These are phyloP conservation scores for Backusella psychrophila DNA, from an alignment of 192 early-diverging fungal genomes.

Conservation along the genomic window DNA sequence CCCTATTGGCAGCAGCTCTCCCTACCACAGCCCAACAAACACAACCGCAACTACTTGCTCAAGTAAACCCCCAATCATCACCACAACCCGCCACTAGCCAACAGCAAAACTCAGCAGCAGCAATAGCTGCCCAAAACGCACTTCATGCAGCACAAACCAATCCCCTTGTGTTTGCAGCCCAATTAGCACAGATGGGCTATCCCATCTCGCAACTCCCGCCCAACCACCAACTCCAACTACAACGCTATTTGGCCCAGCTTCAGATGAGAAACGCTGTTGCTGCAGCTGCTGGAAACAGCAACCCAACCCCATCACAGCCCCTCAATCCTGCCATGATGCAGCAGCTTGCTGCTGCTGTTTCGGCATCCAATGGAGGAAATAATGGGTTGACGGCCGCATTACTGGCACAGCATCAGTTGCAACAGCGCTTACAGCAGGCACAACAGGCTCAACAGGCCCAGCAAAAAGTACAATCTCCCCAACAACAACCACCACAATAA, in stretches of 20 bases:
- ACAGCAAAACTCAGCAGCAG: not conserved
- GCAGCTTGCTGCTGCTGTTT: slow-evolving; percentile 19
- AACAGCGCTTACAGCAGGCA: not conserved
- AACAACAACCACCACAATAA: slow-evolving; percentile 1
- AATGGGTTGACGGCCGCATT: slow-evolving; percentile 13
- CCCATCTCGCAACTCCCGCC: slow-evolving; percentile 23
- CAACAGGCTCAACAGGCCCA: not conserved
- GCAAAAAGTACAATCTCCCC: not conserved
- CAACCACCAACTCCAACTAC: slow-evolving; percentile 26
- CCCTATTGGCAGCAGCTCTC: not conserved
- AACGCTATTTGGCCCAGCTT: slow-evolving; percentile 34
- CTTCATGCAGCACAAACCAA: slow-evolving; percentile 9
- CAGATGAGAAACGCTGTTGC: slow-evolving; percentile 27
- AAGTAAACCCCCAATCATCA: slow-evolving; percentile 7
- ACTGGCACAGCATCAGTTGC: slow-evolving; percentile 7
- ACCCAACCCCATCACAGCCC: not conserved
- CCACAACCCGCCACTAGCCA: not conserved
- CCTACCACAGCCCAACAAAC: slow-evolving; percentile 1
- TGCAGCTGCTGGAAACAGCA: not conserved
- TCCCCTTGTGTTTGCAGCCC: slow-evolving; percentile 23
- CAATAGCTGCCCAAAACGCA: slow-evolving; percentile 10
- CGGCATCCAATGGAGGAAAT: slow-evolving; percentile 12
- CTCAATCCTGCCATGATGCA: slow-evolving; percentile 7
- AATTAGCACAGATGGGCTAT: slow-evolving; percentile 36
- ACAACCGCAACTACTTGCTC: not conserved